Evolutionary conservation across 2,329 filamentous ascomycete species (phyloP).

Genomic region (Fusarium tuaranense): DNA sequence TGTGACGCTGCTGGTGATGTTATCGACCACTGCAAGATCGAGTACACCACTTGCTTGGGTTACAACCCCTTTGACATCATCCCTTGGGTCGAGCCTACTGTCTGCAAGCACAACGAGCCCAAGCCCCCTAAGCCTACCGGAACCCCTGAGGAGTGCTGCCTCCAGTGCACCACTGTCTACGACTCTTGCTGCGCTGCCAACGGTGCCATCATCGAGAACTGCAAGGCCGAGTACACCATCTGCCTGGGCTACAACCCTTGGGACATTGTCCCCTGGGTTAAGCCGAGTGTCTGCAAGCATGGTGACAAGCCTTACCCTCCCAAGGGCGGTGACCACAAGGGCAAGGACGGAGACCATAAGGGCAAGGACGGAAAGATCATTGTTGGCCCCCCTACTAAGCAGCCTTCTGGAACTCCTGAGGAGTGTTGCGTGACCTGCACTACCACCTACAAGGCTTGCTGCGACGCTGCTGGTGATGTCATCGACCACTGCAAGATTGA

Average conservation of each 20-base stretch:
- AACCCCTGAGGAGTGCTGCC: neutral
- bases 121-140: conserved; percentile 7
- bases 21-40: conserved; percentile 26
- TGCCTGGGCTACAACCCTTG: conserved; percentile 31
- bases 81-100: conserved; percentile 28
- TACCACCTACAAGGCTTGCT: conserved; percentile 28
- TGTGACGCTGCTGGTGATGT: conserved; percentile 26
- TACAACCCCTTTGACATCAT: conserved; percentile 28
- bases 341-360: neutral
- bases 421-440: conserved; percentile 19
- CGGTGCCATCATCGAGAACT: conserved; percentile 8
- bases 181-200: conserved; percentile 17
- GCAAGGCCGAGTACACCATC: conserved; percentile 21
- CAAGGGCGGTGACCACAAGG: neutral
- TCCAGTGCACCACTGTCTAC: conserved; percentile 29
- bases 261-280: conserved; percentile 5
- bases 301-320: neutral
- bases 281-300: conserved; percentile 30
- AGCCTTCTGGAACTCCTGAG: conserved; percentile 8
- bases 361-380: neutral
- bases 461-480: conserved; percentile 23
- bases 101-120: conserved; percentile 27
- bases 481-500: conserved; percentile 27
- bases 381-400: neutral
- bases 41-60: conserved; percentile 29